These are phyloP conservation scores for Neonectria punicea DNA, from an alignment of 2,329 filamentous ascomycete species.

Conservation along the genomic window DNA sequence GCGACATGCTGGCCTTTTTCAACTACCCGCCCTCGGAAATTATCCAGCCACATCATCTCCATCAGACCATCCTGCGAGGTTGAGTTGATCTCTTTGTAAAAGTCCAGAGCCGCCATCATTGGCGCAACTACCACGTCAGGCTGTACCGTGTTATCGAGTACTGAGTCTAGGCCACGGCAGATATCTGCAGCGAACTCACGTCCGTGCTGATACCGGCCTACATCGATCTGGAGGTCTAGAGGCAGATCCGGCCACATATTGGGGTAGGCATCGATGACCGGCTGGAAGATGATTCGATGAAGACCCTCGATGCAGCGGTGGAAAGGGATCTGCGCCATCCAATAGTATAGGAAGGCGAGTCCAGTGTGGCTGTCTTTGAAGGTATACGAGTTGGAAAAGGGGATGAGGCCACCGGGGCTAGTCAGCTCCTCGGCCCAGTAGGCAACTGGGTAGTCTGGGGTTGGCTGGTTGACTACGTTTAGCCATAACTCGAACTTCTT, in stretches of 20 bases:
- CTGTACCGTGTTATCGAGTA: conserved; percentile 55
- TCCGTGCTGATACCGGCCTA: conserved; percentile 55
- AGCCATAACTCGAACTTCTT: conserved; percentile 61
- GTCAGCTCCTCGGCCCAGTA: conserved; percentile 54
- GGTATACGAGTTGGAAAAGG: conserved; percentile 57
- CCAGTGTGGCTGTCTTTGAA: conserved; percentile 59
- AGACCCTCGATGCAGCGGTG: conserved; percentile 60
- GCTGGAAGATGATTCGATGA: conserved; percentile 56
- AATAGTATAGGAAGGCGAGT: conserved; percentile 63
- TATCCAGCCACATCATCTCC: conserved; percentile 61
- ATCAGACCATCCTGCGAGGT: conserved; percentile 54
- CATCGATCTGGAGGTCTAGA: conserved; percentile 53
- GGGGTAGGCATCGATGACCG: conserved; percentile 54
- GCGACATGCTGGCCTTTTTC: conserved; percentile 55
- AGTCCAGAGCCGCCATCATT: conserved; percentile 54
- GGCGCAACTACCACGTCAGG: conserved; percentile 59
- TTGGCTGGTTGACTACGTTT: conserved; percentile 41
- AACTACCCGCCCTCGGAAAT: conserved; percentile 52
- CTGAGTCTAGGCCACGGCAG: conserved; percentile 62
- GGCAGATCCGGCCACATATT: conserved; percentile 53
- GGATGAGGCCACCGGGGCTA: conserved; percentile 47
- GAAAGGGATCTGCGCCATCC: conserved; percentile 62
- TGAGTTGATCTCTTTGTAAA: conserved; percentile 53
- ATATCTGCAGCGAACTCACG: conserved; percentile 59
- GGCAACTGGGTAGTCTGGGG: conserved; percentile 44